Evolutionary conservation across 2,329 filamentous ascomycete genomes (phyloP).

Genomic region (Beauveria varroae): DNA sequence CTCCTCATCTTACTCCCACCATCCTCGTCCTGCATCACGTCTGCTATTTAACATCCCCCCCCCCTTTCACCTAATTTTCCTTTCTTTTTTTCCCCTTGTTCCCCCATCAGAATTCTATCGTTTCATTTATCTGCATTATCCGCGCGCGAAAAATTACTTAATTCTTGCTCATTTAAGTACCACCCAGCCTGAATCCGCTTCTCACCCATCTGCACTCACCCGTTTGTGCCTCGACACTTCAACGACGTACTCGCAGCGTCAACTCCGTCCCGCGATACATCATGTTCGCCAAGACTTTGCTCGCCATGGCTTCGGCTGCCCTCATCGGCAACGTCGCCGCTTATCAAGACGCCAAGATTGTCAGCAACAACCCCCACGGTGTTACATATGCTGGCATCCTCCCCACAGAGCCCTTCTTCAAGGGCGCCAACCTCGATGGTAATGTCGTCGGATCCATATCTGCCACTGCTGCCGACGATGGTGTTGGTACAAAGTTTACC

Average conservation of each 20-base stretch:
- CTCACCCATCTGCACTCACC: not conserved
- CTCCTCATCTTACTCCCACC: not conserved
- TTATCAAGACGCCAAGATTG: conserved; percentile 38
- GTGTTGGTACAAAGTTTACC: conserved; percentile 47
- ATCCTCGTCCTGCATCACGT: not conserved
- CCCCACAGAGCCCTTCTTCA: conserved; percentile 44
- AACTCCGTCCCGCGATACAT: not conserved
- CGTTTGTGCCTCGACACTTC: not conserved
- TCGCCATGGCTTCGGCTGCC: conserved; percentile 22
- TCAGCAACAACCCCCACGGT: conserved; percentile 48
- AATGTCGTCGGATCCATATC: conserved; percentile 48
- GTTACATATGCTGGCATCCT: conserved; percentile 49
- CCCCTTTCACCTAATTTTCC: not conserved
- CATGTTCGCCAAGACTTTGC: conserved; percentile 17
- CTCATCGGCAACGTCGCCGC: conserved; percentile 22
- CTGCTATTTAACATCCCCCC: not conserved
- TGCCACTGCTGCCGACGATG: conserved; percentile 37
- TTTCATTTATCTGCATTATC: not conserved
- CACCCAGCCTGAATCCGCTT: not conserved
- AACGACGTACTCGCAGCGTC: too few species aligned
- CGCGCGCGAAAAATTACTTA: not conserved
- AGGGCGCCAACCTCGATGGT: conserved; percentile 36
- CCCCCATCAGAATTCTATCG: not conserved
- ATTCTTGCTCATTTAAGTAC: not conserved
- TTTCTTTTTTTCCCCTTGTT: not conserved